phyloP scores from a whole-genome alignment of 768 basidiomycete species.

The Russula griseocarnosa region DNA sequence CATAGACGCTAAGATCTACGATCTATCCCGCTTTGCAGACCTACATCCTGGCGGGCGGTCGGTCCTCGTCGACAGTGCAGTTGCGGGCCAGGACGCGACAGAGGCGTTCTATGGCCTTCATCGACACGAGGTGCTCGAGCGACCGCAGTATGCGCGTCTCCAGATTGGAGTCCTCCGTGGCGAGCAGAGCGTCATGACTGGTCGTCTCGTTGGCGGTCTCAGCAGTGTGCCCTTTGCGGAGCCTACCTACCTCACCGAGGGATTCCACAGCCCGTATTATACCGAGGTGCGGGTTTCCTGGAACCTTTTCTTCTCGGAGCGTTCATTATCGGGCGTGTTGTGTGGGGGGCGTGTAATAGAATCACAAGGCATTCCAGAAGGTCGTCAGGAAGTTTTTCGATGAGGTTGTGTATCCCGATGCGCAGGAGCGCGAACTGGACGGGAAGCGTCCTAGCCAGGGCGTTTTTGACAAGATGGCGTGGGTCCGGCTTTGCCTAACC shows the following conservation, averaged over 20 bases:
- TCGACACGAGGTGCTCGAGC: conserved; percentile 71
- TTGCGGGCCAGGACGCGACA: conserved; percentile 77
- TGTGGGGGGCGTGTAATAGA: conserved; percentile 44
- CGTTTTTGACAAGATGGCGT: conserved; percentile 85
- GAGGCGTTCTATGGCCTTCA: conserved; percentile 85
- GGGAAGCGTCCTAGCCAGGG: conserved; percentile 81
- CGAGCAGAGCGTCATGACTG: conserved; percentile 51
- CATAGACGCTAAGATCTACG: conserved; percentile 77
- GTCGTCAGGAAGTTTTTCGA: conserved; percentile 64
- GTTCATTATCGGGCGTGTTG: conserved; percentile 41
- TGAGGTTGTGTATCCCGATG: conserved; percentile 52
- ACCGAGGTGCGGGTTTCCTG: conserved; percentile 41
- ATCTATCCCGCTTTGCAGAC: conserved; percentile 73
- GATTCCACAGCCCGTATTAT: conserved; percentile 75
- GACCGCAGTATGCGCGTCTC: conserved; percentile 66
- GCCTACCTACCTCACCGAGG: conserved; percentile 69
- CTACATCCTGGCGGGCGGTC: conserved; percentile 84
- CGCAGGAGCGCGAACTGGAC: conserved; percentile 67
- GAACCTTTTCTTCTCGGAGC: background rate
- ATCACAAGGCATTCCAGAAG: conserved; percentile 57
- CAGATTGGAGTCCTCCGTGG: conserved; percentile 65
- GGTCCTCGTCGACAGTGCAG: conserved; percentile 49
- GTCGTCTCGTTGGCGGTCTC: conserved; percentile 50
- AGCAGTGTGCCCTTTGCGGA: conserved; percentile 83
- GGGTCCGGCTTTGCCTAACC: conserved; percentile 16